Conservation (phyloP, 2,329 filamentous ascomycete genomes). For the Whalleya microplaca region DNA sequence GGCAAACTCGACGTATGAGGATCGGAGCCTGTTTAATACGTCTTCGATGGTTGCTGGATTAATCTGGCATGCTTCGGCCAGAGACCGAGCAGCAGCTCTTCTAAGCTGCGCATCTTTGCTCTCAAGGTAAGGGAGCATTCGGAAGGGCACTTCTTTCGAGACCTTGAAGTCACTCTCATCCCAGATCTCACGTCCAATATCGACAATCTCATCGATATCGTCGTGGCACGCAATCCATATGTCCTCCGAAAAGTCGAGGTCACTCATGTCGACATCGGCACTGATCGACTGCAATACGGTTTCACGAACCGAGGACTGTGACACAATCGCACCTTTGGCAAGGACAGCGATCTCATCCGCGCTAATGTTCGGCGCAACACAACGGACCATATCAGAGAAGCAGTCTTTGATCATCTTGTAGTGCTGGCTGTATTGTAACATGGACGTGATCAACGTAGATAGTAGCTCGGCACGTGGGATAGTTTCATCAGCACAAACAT, state of each 20-base stretch:
- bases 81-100: conserved; percentile 77
- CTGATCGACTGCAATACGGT: conserved; percentile 89
- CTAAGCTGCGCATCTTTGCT: conserved; percentile 81
- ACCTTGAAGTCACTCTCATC: conserved; percentile 85
- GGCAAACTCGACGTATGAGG: conserved; percentile 75
- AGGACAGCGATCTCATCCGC: conserved; percentile 73
- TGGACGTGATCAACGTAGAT: conserved; percentile 72
- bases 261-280: conserved; percentile 88
- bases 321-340: conserved; percentile 77
- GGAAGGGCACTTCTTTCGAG: conserved; percentile 64
- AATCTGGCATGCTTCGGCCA: conserved; percentile 72
- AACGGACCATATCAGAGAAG: conserved; percentile 82
- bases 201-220: conserved; percentile 83
- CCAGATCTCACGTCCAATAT: conserved; percentile 88
- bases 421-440: conserved; percentile 89
- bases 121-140: conserved; percentile 78
- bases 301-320: conserved; percentile 78
- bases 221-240: conserved; percentile 95
- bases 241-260: conserved; percentile 83
- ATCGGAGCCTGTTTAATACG: conserved; percentile 68
- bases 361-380: conserved; percentile 80
- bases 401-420: conserved; percentile 96
- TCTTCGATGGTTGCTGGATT: conserved; percentile 63
- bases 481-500: conserved; percentile 72
- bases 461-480: conserved; percentile 79